A percentile compares a stretch with the other conserved stretches of the same genome.
Evolutionary conservation across 176 grass and related monocot genomes (phyloP).

Genomic region (Paspalum notatum): DNA sequence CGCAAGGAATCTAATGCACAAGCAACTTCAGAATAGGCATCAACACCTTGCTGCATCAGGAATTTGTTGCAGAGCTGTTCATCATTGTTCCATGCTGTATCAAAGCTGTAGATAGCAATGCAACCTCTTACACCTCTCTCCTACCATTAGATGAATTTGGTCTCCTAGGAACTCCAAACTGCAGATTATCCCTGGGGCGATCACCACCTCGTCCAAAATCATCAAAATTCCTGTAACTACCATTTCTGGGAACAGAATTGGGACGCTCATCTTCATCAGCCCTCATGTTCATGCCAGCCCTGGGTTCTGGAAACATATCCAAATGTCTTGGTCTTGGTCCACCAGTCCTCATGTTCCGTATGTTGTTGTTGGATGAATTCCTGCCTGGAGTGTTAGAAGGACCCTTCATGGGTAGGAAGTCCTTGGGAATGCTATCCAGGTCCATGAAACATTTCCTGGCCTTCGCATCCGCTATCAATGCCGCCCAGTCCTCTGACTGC

Average conservation of each 20-base stretch:
- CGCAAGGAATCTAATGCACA: conserved; percentile 4
- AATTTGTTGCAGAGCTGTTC: background rate
- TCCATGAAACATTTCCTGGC: conserved; percentile 88
- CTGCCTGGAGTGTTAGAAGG: conserved; percentile 60
- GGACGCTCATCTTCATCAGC: conserved; percentile 68
- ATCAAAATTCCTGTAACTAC: conserved; percentile 83
- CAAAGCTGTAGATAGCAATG: conserved; percentile 19
- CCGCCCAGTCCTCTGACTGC: conserved; percentile 94
- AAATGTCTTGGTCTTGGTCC: conserved; percentile 59
- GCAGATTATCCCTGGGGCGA: conserved; percentile 57
- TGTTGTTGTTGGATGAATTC: conserved; percentile 64
- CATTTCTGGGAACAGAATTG: conserved; percentile 67
- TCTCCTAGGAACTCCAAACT: conserved; percentile 59
- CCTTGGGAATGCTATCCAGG: conserved; percentile 89
- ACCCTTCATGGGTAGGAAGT: conserved; percentile 62
- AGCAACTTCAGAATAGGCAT: conserved; percentile 29
- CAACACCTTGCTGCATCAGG: conserved; percentile 27
- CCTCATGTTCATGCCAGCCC: conserved; percentile 47
- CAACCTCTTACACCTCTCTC: conserved; percentile 57
- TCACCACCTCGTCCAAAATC: conserved; percentile 62
- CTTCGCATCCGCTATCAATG: conserved; percentile 87
- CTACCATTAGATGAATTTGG: conserved; percentile 72
- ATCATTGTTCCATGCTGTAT: conserved; percentile 31
- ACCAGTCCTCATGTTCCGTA: conserved; percentile 67
- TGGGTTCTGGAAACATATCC: conserved; percentile 70